These are phyloP conservation scores for Metschnikowia gelsemii DNA, from an alignment of 805 yeast genomes.

Conservation along the genomic window DNA sequence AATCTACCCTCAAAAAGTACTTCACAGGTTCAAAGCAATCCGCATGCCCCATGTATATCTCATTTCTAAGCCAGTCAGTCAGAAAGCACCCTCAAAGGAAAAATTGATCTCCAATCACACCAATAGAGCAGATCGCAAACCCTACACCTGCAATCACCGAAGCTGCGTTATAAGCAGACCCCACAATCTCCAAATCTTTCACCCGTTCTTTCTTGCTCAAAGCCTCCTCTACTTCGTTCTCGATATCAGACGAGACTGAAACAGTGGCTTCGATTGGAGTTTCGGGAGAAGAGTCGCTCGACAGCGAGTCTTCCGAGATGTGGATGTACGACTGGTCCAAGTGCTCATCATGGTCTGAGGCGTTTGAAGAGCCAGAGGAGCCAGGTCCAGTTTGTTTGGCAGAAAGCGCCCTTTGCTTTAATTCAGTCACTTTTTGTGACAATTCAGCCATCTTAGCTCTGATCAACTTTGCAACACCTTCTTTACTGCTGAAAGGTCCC, in stretches of 20 bases:
- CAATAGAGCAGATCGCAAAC: conserved; percentile 50
- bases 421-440: conserved; percentile 1
- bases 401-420: conserved; percentile 2
- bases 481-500: conserved; percentile 9
- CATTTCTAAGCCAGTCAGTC: neutral
- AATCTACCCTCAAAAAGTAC: too few species aligned
- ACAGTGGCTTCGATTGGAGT: conserved; percentile 24
- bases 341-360: conserved; percentile 25
- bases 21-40: neutral
- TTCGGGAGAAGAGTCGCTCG: conserved; percentile 29
- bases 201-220: conserved; percentile 39
- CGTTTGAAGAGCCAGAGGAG: too few species aligned
- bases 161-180: conserved; percentile 40
- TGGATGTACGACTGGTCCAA: conserved; percentile 44
- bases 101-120: conserved; percentile 53
- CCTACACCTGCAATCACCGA: conserved; percentile 45
- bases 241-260: conserved; percentile 27
- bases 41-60: neutral
- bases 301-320: conserved; percentile 39
- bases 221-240: conserved; percentile 44
- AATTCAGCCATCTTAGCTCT: conserved; percentile 2
- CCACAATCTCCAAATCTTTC: conserved; percentile 32
- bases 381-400: too few species aligned
- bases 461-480: conserved; percentile 1
- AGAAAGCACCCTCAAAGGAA: conserved; percentile 10